Evolutionary conservation across 2,329 filamentous ascomycete genomes (phyloP).

Genomic region (Alternaria conjuncta): DNA sequence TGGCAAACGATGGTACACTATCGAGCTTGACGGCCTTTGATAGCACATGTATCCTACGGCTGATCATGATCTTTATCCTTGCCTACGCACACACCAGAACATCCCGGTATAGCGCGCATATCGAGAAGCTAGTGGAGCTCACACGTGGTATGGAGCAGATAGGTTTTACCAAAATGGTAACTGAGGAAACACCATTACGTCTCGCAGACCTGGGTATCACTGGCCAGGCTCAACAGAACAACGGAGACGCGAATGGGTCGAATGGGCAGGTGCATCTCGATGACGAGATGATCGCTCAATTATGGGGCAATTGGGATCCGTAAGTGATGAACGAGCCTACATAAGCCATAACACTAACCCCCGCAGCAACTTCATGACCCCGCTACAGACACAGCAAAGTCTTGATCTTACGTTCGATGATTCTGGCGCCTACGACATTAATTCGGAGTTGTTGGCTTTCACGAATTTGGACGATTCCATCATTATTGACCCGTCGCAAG

Average conservation of each 20-base stretch:
- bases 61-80: slow-evolving; percentile 46
- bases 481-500: slow-evolving; percentile 35
- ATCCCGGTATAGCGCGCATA: slow-evolving; percentile 34
- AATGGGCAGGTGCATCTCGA: slow-evolving; percentile 29
- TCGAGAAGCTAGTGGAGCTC: slow-evolving; percentile 33
- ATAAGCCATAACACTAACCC: neutral
- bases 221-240: slow-evolving; percentile 10
- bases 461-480: slow-evolving; percentile 41
- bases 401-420: slow-evolving; percentile 44
- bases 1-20: slow-evolving; percentile 33
- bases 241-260: neutral
- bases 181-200: slow-evolving; percentile 42
- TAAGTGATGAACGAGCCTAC: slow-evolving; percentile 15
- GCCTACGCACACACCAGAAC: slow-evolving; percentile 40
- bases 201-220: slow-evolving; percentile 40
- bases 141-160: slow-evolving; percentile 40
- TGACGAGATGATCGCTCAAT: slow-evolving; percentile 37
- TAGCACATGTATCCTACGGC: slow-evolving; percentile 42
- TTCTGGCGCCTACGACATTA: slow-evolving; percentile 38
- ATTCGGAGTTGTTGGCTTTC: slow-evolving; percentile 38
- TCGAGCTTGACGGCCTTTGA: slow-evolving; percentile 46
- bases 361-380: slow-evolving; percentile 39
- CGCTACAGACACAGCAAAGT: slow-evolving; percentile 43
- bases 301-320: slow-evolving; percentile 43
- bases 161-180: slow-evolving; percentile 45